Evolutionary conservation across 176 grass and related monocot species (phyloP).

Genomic region (Avena eriantha): DNA sequence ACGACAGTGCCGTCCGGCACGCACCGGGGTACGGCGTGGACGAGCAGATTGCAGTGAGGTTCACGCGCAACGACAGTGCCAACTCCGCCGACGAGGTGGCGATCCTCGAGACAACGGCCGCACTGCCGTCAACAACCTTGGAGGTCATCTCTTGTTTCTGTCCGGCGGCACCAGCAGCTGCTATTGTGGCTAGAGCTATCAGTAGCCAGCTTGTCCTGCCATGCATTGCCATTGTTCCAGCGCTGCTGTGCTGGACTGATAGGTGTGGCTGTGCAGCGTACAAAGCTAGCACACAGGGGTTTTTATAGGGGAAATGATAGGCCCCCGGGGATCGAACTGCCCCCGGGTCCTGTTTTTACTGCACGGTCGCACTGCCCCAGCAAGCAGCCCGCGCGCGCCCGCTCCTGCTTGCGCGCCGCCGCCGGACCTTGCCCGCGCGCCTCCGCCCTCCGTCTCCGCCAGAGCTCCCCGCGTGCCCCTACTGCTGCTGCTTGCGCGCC

Average conservation of each 20-base stretch:
- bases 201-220: constrained; percentile 3
- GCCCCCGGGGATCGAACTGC: too few relatives aligned
- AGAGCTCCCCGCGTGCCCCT: too few relatives aligned
- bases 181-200: constrained; percentile 27
- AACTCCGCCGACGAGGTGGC: neutral
- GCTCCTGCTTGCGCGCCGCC: too few relatives aligned
- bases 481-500: too few relatives aligned
- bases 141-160: neutral
- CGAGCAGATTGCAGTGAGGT: constrained; percentile 52
- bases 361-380: too few relatives aligned
- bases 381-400: too few relatives aligned
- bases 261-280: neutral
- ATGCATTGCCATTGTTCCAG: constrained; percentile 24
- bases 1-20: constrained; percentile 62
- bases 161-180: neutral
- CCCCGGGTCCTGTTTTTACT: too few relatives aligned
- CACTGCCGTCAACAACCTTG: neutral
- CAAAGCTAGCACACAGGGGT: neutral
- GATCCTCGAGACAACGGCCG: neutral
- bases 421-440: too few relatives aligned
- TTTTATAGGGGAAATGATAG: too few relatives aligned
- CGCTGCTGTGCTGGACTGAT: neutral
- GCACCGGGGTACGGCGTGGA: constrained; percentile 64
- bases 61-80: neutral
- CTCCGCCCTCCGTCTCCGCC: too few relatives aligned